A percentile compares a stretch with the other conserved stretches of the same genome.
Conservation (phyloP, 305 asterid genomes). For the Fraxinus latifolia region DNA sequence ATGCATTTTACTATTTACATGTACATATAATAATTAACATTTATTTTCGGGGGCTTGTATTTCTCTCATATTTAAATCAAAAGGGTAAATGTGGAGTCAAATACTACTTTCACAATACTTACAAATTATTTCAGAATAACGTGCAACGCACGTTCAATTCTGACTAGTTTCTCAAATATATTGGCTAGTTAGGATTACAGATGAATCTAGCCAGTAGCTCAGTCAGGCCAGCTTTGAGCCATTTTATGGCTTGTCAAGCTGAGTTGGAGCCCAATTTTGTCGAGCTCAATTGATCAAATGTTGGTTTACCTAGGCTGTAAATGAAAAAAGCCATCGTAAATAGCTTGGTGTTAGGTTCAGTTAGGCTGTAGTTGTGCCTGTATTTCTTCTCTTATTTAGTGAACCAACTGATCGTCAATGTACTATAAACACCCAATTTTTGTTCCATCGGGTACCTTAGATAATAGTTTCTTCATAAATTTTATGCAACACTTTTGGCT, state of each 20-base stretch:
- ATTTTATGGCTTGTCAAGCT: neutral
- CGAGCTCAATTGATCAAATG: neutral
- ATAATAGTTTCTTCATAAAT: neutral
- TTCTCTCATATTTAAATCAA: too few relatives aligned
- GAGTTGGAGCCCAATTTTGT: neutral
- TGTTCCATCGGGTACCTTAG: neutral
- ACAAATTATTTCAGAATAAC: too few relatives aligned
- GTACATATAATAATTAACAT: too few relatives aligned
- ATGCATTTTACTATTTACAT: too few relatives aligned
- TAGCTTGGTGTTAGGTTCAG: neutral
- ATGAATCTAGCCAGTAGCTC: neutral
- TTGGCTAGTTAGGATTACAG: neutral
- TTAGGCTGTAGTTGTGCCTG: neutral
- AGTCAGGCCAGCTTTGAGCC: neutral
- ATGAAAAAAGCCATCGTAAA: neutral
- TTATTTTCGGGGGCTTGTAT: too few relatives aligned
- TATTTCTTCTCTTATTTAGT: neutral
- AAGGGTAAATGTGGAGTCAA: too few relatives aligned
- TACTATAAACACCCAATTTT: neutral
- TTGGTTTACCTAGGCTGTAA: neutral
- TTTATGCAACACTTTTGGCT: neutral
- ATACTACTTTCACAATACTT: too few relatives aligned
- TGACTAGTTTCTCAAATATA: neutral
- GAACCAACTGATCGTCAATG: neutral
- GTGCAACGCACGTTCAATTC: too few relatives aligned